A percentile compares a stretch with the other conserved stretches of the same genome.
phyloP scores from a whole-genome alignment of 495 filamentous ascomycete species.

The Penicillium bovifimosum region DNA sequence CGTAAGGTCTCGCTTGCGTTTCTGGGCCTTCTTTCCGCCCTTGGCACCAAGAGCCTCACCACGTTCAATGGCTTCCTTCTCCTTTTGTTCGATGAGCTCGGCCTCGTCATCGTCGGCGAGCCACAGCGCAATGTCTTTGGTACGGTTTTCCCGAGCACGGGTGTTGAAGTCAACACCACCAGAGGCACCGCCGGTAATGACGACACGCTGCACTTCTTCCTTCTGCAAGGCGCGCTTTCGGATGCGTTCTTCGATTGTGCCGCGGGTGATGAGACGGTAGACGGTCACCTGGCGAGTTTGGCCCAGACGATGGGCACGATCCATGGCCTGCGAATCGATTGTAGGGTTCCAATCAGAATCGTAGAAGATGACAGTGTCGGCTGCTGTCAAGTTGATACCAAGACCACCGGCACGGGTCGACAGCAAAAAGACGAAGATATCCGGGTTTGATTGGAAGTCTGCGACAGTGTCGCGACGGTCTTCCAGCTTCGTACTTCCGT shows the following conservation, averaged over 20 bases:
- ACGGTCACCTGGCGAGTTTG: slow-evolving; percentile 96
- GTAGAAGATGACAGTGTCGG: slow-evolving; percentile 97
- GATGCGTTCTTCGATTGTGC: slow-evolving; percentile 97
- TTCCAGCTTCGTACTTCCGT: slow-evolving; percentile 97
- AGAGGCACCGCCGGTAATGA: slow-evolving; percentile 85
- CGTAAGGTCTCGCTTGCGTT: slow-evolving; percentile 71
- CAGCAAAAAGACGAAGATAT: slow-evolving; percentile 94
- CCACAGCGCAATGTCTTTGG: slow-evolving; percentile 96
- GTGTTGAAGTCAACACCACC: slow-evolving; percentile 91
- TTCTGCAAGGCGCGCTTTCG: slow-evolving; percentile 96
- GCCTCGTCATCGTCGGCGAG: slow-evolving; percentile 93
- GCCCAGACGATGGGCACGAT: slow-evolving; percentile 94
- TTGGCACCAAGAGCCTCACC: slow-evolving; percentile 46
- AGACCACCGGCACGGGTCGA: slow-evolving; percentile 95
- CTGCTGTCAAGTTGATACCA: slow-evolving; percentile 93
- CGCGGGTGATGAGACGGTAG: slow-evolving; percentile 93
- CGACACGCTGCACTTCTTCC: slow-evolving; percentile 97
- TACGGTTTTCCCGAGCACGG: slow-evolving; percentile 79
- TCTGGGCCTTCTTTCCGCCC: slow-evolving; percentile 53
- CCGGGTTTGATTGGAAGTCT: slow-evolving; percentile 87
- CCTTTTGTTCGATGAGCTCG: slow-evolving; percentile 81
- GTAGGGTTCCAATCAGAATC: slow-evolving; percentile 99
- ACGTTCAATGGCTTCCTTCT: slow-evolving; percentile 68
- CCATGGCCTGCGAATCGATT: slow-evolving; percentile 98
- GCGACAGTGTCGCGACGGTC: slow-evolving; percentile 94